Evolutionary conservation across 176 grass and related monocot genomes (phyloP), one percentile per base, ranked within the genome.

Genomic region (Aegilops speltoides): DNA sequence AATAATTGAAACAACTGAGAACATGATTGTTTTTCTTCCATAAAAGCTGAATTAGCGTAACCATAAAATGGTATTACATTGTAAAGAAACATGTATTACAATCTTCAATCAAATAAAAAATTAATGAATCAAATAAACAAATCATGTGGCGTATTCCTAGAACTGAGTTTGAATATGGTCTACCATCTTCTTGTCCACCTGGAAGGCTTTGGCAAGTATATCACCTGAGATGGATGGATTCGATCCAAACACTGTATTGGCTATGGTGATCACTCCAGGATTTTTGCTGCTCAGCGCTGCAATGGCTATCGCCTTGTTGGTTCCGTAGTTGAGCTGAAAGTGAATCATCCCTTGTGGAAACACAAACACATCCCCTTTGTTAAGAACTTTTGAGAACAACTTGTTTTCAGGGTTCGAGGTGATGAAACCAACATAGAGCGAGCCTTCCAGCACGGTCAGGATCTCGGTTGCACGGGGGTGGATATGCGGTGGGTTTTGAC

Each of bases 401-500:
- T 73, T 73, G 69, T 73, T 73, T 2, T 43, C 37, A 0, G 37
- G 69, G 69, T 73, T 73, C 11, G 37, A 73, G 11, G 37, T 73
- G 22, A 73, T n/a, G 37, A 73, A 73, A n/a, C 69, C 69, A 13
- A 73, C 69, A 13, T 73, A 73, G 37, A 73, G 69, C 22, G 69
- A 73, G 69, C 69, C 69, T 6, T 73, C 69, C 22, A 73, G 11
- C 69, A 73, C 69, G 1, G 37, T 73, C 11, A 73, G 37, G 37
- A 73, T 73, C 22, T 73, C 69, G 1, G 22, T 73, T 22, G 69
- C 69, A n/a, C 69, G 69, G 11, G 69, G 69, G 69, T 73, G 69
- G 22, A 73, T 73, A 38, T 73, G 69, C 2, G 69, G 69, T n/a
- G 69, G 69, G 37, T 73, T 73, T n/a, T 73, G 69, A 12, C 69